phyloP scores from a whole-genome alignment of 306 rosid species.

The Begonia masoniana region DNA sequence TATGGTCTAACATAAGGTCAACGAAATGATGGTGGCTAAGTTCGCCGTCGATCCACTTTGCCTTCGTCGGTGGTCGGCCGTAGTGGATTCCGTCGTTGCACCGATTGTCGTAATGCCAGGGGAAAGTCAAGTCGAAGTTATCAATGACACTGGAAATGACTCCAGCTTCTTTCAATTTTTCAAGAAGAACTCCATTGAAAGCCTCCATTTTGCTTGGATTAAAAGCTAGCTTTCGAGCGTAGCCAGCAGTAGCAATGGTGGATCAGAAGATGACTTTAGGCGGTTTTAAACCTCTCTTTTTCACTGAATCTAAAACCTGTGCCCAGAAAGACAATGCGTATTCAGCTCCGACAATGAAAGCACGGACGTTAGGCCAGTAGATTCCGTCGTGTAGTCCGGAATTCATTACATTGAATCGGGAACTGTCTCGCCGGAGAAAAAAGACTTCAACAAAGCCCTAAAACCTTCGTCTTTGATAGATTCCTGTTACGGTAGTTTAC shows the following conservation, averaged over 20 bases:
- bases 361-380: constrained; percentile 44
- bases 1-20: constrained; percentile 81
- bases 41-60: constrained; percentile 76
- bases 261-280: constrained; percentile 63
- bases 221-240: constrained; percentile 59
- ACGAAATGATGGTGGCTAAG: constrained; percentile 88
- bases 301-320: constrained; percentile 35
- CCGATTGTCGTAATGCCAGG: constrained; percentile 86
- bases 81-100: constrained; percentile 87
- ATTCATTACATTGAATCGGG: constrained; percentile 82
- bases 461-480: constrained; percentile 65
- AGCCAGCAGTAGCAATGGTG: constrained; percentile 78
- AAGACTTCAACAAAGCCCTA: constrained; percentile 36
- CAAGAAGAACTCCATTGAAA: constrained; percentile 51
- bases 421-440: constrained; percentile 52
- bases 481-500: too few relatives aligned
- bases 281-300: constrained; percentile 36
- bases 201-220: constrained; percentile 89
- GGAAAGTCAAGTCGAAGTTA: constrained; percentile 78
- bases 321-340: constrained; percentile 76
- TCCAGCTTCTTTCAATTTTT: constrained; percentile 51
- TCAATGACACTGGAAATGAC: constrained; percentile 61
- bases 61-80: constrained; percentile 61
- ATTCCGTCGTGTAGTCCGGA: constrained; percentile 82
- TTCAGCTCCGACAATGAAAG: constrained; percentile 53